Conservation (phyloP, 2,329 filamentous ascomycete genomes). For the Paraphoma sp. region DNA sequence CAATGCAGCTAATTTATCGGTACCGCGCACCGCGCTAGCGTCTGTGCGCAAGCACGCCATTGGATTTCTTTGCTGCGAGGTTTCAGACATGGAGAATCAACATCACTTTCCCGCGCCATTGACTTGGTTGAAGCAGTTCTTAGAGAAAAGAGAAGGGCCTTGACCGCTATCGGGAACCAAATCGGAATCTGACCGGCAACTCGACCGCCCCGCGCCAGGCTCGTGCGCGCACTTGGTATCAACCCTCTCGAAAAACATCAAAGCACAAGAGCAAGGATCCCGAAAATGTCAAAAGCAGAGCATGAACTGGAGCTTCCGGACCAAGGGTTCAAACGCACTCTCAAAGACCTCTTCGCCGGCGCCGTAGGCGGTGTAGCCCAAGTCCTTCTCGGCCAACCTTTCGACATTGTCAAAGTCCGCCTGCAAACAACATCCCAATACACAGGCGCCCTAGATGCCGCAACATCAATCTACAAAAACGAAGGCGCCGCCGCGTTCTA, state of each 20-base stretch:
- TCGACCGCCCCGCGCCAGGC: too few species aligned
- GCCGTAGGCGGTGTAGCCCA: conserved; percentile 92
- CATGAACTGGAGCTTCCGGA: conserved; percentile 48
- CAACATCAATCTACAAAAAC: conserved; percentile 81
- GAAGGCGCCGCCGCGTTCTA: conserved; percentile 95
- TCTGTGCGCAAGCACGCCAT: conserved; percentile 33
- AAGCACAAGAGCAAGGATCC: neutral
- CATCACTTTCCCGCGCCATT: neutral
- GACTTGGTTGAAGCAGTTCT: neutral
- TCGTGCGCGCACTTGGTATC: neutral
- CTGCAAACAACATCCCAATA: conserved; percentile 89
- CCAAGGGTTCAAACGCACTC: conserved; percentile 51
- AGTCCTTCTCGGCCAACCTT: conserved; percentile 82
- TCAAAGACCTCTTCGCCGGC: conserved; percentile 91
- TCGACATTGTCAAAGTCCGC: conserved; percentile 83
- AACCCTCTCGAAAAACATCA: neutral
- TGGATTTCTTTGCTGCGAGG: conserved; percentile 6
- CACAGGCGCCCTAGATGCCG: conserved; percentile 79
- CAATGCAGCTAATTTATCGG: conserved; percentile 10
- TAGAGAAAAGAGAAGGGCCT: too few species aligned
- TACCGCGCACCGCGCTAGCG: conserved; percentile 1
- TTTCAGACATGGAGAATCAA: neutral
- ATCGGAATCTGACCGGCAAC: too few species aligned
- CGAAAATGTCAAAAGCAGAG: conserved; percentile 37
- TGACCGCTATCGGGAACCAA: too few species aligned